Percentiles rank a stretch among this genome's conserved stretches.
Evolutionary conservation across 1,139 yeast genomes (phyloP).

Genomic region (Debaryomyces sp.): DNA sequence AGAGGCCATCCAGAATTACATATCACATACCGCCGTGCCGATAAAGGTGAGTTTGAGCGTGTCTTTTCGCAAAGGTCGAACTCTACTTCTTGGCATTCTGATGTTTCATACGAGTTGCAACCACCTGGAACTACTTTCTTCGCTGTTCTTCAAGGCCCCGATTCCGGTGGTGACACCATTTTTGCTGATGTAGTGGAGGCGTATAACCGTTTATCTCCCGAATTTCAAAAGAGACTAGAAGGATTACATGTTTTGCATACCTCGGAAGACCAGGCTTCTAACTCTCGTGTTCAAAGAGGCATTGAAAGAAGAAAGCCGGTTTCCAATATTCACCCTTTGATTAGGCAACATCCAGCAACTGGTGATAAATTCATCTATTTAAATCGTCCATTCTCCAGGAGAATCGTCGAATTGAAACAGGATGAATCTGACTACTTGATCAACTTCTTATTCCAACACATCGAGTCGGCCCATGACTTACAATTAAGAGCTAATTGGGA

Average conservation of each 20-base stretch:
- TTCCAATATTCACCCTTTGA: conserved; percentile 45
- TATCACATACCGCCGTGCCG: conserved; percentile 12
- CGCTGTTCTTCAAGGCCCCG: conserved; percentile 38
- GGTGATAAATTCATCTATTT: conserved; percentile 45
- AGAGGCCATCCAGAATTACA: conserved; percentile 23
- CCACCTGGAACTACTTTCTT: conserved; percentile 44
- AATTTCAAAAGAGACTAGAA: conserved; percentile 37
- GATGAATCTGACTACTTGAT: conserved; percentile 35
- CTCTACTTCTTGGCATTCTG: conserved; percentile 40
- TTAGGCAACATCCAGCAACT: conserved; percentile 47
- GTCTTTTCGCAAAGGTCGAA: conserved; percentile 23
- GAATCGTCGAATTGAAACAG: conserved; percentile 40
- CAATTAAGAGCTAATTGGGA: conserved; percentile 62
- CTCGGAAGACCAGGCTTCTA: conserved; percentile 38
- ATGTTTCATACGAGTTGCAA: conserved; percentile 39
- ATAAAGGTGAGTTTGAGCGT: conserved; percentile 41
- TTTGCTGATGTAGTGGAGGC: conserved; percentile 44
- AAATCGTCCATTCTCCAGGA: conserved; percentile 38
- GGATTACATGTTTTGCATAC: conserved; percentile 41
- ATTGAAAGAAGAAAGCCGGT: conserved; percentile 53
- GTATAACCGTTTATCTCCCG: conserved; percentile 40
- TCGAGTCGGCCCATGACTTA: conserved; percentile 40
- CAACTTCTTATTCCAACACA: conserved; percentile 35
- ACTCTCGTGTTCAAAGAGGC: conserved; percentile 33
- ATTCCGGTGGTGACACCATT: conserved; percentile 39